These are phyloP conservation scores for Bryoglossum gracile DNA, from an alignment of 495 filamentous ascomycete genomes.

Conservation along the genomic window DNA sequence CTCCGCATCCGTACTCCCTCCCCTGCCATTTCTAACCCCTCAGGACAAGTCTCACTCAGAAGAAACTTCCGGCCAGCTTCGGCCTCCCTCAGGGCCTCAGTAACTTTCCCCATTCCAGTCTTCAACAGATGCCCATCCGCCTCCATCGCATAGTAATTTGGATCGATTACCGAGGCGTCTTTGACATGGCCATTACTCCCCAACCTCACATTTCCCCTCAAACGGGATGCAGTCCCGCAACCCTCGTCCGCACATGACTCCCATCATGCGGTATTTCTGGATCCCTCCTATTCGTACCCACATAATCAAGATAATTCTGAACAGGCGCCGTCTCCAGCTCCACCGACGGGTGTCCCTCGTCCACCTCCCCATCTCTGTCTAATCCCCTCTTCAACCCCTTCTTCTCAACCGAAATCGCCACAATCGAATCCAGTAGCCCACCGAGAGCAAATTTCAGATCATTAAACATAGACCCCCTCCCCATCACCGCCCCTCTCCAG, in stretches of 20 bases:
- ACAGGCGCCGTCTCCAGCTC: neutral
- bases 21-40: neutral
- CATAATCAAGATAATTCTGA: neutral
- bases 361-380: too few relatives aligned
- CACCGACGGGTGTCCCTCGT: neutral
- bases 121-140: conserved; percentile 9
- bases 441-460: neutral
- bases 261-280: neutral
- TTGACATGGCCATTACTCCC: conserved; percentile 16
- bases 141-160: conserved; percentile 35
- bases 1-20: neutral
- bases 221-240: neutral
- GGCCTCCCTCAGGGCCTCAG: neutral
- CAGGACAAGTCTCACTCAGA: neutral
- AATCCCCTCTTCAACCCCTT: neutral
- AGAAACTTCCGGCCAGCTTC: neutral
- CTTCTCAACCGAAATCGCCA: neutral
- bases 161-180: conserved; percentile 30
- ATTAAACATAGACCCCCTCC: neutral
- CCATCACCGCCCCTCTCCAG: neutral
- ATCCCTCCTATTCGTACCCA: neutral
- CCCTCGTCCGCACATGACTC: neutral
- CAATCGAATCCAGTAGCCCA: neutral
- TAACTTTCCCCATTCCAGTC: conserved; percentile 1
- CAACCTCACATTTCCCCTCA: conserved; percentile 29